These are phyloP conservation scores for Schwanniomyces polymorphus DNA, from an alignment of 805 yeast genomes.

Conservation along the genomic window DNA sequence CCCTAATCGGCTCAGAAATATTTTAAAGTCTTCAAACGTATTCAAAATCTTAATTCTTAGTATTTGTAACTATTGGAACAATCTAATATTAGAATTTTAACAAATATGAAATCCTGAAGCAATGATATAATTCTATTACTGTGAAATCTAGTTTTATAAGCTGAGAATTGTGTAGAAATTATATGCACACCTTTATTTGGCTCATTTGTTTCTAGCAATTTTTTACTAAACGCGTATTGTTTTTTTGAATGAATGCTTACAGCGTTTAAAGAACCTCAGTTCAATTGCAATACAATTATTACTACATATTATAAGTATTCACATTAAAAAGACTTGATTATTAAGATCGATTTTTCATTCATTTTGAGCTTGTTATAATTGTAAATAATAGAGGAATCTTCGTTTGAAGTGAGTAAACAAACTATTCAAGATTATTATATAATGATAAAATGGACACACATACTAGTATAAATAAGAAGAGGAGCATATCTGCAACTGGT, in stretches of 20 bases:
- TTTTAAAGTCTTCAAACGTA: too few species aligned
- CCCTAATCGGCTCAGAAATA: background rate
- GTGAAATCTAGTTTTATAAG: background rate
- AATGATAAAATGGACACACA: constrained; percentile 5
- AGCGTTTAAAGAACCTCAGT: background rate
- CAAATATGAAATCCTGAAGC: background rate
- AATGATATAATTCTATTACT: background rate
- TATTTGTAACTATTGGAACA: background rate
- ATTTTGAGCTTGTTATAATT: background rate
- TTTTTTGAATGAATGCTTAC: background rate
- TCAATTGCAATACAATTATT: too few species aligned
- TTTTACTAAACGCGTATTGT: background rate
- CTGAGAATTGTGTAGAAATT: background rate
- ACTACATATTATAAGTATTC: too few species aligned
- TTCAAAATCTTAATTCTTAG: background rate
- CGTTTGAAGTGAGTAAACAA: background rate
- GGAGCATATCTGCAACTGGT: background rate
- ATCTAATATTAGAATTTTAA: background rate
- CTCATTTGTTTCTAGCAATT: background rate
- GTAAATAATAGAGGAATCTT: background rate
- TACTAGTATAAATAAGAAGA: constrained; percentile 2
- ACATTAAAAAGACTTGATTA: background rate
- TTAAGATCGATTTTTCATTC: background rate
- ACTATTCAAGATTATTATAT: background rate
- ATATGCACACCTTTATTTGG: background rate